These are phyloP conservation scores for Lupinus albus DNA, from an alignment of 306 rosid genomes.

Conservation along the genomic window DNA sequence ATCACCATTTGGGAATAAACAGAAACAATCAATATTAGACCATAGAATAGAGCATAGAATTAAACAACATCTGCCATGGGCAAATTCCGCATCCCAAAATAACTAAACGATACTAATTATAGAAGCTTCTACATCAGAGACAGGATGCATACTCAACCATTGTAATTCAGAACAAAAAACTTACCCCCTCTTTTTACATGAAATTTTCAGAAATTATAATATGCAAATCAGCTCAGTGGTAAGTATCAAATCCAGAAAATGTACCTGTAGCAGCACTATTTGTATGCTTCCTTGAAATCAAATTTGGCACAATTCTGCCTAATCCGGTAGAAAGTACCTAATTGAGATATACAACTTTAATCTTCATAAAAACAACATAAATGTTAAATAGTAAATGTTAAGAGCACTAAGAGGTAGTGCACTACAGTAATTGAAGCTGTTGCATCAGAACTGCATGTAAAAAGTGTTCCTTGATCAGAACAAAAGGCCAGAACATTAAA, in stretches of 20 bases:
- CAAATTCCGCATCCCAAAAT: neutral
- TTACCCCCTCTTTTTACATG: neutral
- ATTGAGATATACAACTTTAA: conserved; percentile 44
- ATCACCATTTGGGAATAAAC: neutral
- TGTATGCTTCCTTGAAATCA: conserved; percentile 98
- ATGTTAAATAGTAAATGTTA: conserved; percentile 39
- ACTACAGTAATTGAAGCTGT: conserved; percentile 34
- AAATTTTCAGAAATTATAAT: conserved; percentile 7
- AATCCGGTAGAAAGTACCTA: conserved; percentile 97
- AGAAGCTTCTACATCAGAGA: conserved; percentile 4
- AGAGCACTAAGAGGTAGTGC: conserved; percentile 36
- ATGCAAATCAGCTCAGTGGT: conserved; percentile 5
- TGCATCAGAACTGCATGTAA: conserved; percentile 7
- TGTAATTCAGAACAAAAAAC: neutral
- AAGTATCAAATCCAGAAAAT: conserved; percentile 21
- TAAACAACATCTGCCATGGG: neutral
- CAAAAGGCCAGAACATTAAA: conserved; percentile 18
- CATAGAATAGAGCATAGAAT: neutral
- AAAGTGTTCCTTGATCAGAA: conserved; percentile 39
- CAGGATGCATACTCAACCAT: neutral
- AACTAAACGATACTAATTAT: neutral
- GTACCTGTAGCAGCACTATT: conserved; percentile 98
- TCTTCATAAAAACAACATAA: conserved; percentile 33
- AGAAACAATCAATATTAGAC: conserved; percentile 16
- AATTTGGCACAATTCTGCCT: conserved; percentile 97